phyloP scores from a whole-genome alignment of 2,329 filamentous ascomycete genomes.

The Cladorrhinum sp. region DNA sequence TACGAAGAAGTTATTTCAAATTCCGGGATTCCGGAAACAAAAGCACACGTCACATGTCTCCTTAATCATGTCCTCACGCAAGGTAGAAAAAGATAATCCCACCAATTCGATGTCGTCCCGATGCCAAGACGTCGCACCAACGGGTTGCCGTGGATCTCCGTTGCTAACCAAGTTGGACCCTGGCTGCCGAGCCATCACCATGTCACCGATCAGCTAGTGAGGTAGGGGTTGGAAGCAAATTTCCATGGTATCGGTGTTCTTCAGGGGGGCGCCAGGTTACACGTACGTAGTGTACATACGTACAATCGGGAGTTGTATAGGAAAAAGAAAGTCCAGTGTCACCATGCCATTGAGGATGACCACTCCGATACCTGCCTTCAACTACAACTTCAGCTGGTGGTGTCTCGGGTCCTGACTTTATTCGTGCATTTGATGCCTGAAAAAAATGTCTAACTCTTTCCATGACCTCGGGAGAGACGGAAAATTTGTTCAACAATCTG shows the following conservation, averaged over 20 bases:
- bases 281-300: not conserved
- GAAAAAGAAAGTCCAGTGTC: not conserved
- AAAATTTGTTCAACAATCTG: not conserved
- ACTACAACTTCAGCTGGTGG: not conserved
- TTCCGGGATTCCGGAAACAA: not conserved
- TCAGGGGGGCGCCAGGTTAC: not conserved
- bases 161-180: not conserved
- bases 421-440: constrained; percentile 1
- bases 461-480: not conserved
- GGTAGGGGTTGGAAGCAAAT: constrained; percentile 1
- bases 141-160: not conserved
- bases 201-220: not conserved
- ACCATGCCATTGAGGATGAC: not conserved
- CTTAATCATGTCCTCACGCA: not conserved
- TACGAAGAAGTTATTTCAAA: not conserved
- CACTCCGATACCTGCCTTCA: not conserved
- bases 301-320: constrained; percentile 2
- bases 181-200: not conserved
- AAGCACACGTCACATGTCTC: not conserved
- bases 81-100: constrained; percentile 10
- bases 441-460: not conserved
- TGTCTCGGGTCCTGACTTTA: not conserved
- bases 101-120: constrained; percentile 9
- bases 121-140: constrained; percentile 19
- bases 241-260: not conserved